Evolutionary conservation across 2,329 filamentous ascomycete genomes (phyloP).

Genomic region (Penicillium polonicum): DNA sequence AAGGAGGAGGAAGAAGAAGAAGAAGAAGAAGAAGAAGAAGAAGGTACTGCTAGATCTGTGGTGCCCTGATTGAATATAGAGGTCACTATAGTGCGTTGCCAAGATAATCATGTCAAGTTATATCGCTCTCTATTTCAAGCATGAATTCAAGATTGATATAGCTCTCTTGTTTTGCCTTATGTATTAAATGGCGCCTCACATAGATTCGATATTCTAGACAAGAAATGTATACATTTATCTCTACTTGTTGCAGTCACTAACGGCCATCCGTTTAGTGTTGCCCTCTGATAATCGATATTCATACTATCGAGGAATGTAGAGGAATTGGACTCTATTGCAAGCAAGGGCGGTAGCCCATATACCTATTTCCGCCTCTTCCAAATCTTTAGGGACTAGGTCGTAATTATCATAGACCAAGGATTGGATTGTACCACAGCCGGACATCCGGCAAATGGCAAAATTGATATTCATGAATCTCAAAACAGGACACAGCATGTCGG

Average conservation of each 20-base stretch:
- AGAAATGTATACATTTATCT: neutral
- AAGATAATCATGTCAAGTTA: too few species aligned
- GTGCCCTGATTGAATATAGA: too few species aligned
- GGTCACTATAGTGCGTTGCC: too few species aligned
- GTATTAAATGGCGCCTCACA: neutral
- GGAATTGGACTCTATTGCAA: neutral
- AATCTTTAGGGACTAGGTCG: too few species aligned
- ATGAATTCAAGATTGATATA: too few species aligned
- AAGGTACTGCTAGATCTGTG: too few species aligned
- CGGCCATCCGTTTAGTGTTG: too few species aligned
- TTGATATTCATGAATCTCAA: constrained; percentile 24
- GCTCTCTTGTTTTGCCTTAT: neutral
- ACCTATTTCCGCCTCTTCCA: neutral
- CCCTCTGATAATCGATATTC: neutral
- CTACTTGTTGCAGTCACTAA: neutral
- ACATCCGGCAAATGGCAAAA: constrained; percentile 19
- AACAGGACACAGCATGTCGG: constrained; percentile 9
- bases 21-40: too few species aligned
- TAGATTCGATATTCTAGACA: neutral
- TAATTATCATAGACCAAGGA: neutral
- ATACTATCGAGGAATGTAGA: neutral
- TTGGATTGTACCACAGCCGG: constrained; percentile 4
- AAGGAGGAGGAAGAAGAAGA: too few species aligned
- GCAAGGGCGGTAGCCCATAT: neutral
- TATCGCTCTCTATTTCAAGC: too few species aligned